Evolutionary conservation across 495 filamentous ascomycete genomes (phyloP).

Genomic region (Lichenothelia convexa): DNA sequence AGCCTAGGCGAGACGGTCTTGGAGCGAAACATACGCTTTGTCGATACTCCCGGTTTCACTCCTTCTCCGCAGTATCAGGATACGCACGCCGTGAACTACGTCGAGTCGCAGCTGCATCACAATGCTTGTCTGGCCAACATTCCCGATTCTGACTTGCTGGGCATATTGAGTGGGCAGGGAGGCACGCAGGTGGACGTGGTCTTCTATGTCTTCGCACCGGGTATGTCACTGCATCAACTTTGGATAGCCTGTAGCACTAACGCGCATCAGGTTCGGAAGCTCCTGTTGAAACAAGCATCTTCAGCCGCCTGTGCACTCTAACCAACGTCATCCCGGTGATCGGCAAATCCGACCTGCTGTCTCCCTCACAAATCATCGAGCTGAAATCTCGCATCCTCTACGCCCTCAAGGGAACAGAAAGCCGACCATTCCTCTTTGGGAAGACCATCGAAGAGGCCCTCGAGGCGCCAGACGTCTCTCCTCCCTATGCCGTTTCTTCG

Average conservation of each 20-base stretch:
- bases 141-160: slow-evolving; percentile 56
- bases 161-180: slow-evolving; percentile 66
- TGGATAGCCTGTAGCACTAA: too few species aligned
- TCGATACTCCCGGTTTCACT: slow-evolving; percentile 65
- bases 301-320: slow-evolving; percentile 35
- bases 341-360: slow-evolving; percentile 55
- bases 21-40: slow-evolving; percentile 87
- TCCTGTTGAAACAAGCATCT: slow-evolving; percentile 1
- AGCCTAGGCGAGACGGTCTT: slow-evolving; percentile 66
- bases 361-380: slow-evolving; percentile 34
- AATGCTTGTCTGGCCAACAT: slow-evolving; percentile 38
- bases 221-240: too few species aligned
- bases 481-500: slow-evolving; percentile 69
- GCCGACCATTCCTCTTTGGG: slow-evolving; percentile 55
- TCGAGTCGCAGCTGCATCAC: slow-evolving; percentile 53
- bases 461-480: slow-evolving; percentile 5
- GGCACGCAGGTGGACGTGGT: slow-evolving; percentile 80
- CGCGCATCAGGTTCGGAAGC: too few species aligned
- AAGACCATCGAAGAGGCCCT: slow-evolving; percentile 11
- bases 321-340: slow-evolving; percentile 82
- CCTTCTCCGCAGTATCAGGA: slow-evolving; percentile 29
- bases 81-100: slow-evolving; percentile 52
- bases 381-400: slow-evolving; percentile 44
- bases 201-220: slow-evolving; percentile 64
- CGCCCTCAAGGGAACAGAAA: slow-evolving; percentile 39